Percentiles rank a stretch among this genome's conserved stretches.
phyloP scores from a whole-genome alignment of 768 basidiomycete species.

The Mycena haematopus region DNA sequence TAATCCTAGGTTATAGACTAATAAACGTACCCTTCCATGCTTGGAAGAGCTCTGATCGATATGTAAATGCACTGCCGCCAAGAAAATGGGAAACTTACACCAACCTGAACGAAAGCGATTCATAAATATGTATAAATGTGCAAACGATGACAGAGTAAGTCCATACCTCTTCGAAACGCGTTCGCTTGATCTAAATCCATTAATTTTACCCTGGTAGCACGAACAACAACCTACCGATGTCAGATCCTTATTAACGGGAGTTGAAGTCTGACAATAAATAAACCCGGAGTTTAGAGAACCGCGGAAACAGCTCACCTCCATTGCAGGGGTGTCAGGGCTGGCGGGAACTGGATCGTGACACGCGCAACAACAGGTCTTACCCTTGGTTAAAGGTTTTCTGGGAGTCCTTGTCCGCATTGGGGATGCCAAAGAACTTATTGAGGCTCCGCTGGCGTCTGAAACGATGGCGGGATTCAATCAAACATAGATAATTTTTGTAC shows the following conservation, averaged over 20 bases:
- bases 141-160: not conserved
- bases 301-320: not conserved
- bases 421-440: conserved; percentile 20
- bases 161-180: conserved; percentile 14
- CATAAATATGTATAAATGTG: not conserved
- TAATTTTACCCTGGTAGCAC: not conserved
- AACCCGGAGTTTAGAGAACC: not conserved
- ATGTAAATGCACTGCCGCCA: not conserved
- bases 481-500: not conserved
- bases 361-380: conserved; percentile 10
- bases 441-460: conserved; percentile 24
- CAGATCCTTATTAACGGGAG: not conserved
- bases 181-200: conserved; percentile 12
- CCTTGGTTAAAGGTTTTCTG: not conserved
- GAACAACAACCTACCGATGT: conserved; percentile 8
- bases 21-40: conserved; percentile 16
- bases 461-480: not conserved
- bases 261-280: not conserved
- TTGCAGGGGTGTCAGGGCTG: not conserved
- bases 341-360: conserved; percentile 13
- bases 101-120: not conserved
- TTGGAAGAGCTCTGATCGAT: not conserved
- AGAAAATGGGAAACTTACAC: not conserved
- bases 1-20: not conserved
- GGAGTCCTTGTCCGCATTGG: conserved; percentile 12